Evolutionary conservation across 2,329 filamentous ascomycete genomes (phyloP), one percentile per base, ranked within the genome.

Genomic region (Akanthomyces uredinophilus): DNA sequence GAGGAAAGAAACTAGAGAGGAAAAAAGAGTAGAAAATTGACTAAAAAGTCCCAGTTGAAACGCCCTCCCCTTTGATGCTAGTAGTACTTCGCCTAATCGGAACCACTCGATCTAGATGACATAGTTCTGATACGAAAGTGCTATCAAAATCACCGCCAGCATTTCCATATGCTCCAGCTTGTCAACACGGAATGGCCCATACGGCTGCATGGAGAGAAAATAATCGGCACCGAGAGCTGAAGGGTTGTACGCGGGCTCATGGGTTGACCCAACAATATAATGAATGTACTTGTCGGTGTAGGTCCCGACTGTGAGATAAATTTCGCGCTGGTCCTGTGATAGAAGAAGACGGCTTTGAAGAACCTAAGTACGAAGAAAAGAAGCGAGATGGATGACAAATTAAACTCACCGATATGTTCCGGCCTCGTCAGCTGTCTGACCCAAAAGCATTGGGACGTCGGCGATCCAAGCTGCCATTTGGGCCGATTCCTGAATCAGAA

Each of bases 391-490:
- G 1, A 29, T 29, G 27, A 29, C 27, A 29, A 1, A 29, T 5
- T 5, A 37, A 37, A 43, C 39, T 18, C 24, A 54, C 52, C 22
- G 52, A 43, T 29, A 54, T 2, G 6, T 29, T 13, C 53, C 39
- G 1, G 29, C 3, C 5, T 32, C 10, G 8, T 44, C 39, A 1
- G 20, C 4, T 14, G 22, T 32, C 39, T 55, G 39, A 7, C 27
- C 24, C 3, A 44, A 7, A 11, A 44, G 53, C 22, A 22, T 20
- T 3, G 39, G 53, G 20, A 55, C 22, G 2, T 32, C 39, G 10
- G 22, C 39, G n/a, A 44, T 55, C 53, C 53, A 55, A 18, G 53
- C 53, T 5, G 24, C 53, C 53, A 55, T 55, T 24, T 55, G 24
- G 5, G 53, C 27, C 18, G 22, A 16, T 44, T 55, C 53, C 18